Evolutionary conservation across 2,329 filamentous ascomycete genomes (phyloP).

Genomic region (Cladophialophora immunda): DNA sequence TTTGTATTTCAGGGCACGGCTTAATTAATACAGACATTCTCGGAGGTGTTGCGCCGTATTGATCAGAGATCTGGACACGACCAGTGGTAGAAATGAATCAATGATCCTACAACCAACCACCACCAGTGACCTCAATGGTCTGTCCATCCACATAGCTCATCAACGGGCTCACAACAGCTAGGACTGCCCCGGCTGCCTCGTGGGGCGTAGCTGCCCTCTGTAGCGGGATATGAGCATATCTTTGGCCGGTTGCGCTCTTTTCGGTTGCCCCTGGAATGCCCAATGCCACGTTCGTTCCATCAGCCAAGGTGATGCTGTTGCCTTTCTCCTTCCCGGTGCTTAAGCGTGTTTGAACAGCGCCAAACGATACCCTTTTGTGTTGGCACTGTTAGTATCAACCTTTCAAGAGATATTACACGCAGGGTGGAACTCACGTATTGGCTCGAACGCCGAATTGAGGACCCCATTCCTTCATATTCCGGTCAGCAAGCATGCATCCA

Average conservation of each 20-base stretch:
- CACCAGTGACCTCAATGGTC: constrained; percentile 85
- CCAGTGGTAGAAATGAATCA: no score
- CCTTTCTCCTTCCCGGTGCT: background rate
- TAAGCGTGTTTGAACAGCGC: background rate
- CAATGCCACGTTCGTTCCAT: background rate
- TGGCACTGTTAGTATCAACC: background rate
- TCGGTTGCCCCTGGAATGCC: background rate
- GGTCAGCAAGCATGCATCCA: no score
- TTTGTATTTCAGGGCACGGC: no score
- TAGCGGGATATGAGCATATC: no score
- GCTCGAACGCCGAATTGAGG: background rate
- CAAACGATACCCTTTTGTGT: background rate
- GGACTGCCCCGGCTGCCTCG: constrained; percentile 76
- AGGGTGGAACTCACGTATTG: background rate
- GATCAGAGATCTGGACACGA: no score
- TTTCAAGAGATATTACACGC: no score
- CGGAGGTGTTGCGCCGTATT: no score
- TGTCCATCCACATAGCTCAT: constrained; percentile 87
- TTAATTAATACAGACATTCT: no score
- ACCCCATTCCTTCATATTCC: background rate
- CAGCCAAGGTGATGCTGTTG: background rate
- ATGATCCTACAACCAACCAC: no score
- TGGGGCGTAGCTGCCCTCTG: background rate
- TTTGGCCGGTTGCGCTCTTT: background rate
- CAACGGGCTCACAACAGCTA: constrained; percentile 81